A percentile compares a stretch with the other conserved stretches of the same genome.
phyloP scores from a whole-genome alignment of 148 eudicot species.

The Spergularia bocconei region DNA sequence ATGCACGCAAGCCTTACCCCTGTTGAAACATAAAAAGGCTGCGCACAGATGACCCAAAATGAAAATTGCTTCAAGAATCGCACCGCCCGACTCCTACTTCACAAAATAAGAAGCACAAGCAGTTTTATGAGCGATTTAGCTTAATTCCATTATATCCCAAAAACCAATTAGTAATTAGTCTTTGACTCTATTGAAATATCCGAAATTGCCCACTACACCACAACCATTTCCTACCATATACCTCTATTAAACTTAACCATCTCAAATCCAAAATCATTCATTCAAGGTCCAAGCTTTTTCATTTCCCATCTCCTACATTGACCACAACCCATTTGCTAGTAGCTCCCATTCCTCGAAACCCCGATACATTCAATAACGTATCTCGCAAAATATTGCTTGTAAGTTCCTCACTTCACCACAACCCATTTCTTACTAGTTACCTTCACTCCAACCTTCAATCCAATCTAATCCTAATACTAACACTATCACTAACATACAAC shows the following conservation, averaged over 20 bases:
- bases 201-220: neutral
- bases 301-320: neutral
- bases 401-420: neutral
- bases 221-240: neutral
- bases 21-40: no score
- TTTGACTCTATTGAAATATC: no score
- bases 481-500: neutral
- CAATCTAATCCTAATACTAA: neutral
- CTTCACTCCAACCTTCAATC: neutral
- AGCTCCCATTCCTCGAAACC: neutral
- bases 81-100: no score
- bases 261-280: neutral
- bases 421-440: neutral
- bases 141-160: no score
- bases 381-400: neutral
- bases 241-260: neutral
- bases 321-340: neutral
- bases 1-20: no score
- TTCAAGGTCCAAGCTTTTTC: neutral
- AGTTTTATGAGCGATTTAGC: no score
- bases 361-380: neutral
- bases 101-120: no score
- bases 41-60: no score
- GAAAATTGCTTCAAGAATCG: no score
- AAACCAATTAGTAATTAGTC: no score